Base-by-base conservation (phyloP, 2,329 filamentous ascomycete species). In the Colletotrichum australisinense region DNA sequence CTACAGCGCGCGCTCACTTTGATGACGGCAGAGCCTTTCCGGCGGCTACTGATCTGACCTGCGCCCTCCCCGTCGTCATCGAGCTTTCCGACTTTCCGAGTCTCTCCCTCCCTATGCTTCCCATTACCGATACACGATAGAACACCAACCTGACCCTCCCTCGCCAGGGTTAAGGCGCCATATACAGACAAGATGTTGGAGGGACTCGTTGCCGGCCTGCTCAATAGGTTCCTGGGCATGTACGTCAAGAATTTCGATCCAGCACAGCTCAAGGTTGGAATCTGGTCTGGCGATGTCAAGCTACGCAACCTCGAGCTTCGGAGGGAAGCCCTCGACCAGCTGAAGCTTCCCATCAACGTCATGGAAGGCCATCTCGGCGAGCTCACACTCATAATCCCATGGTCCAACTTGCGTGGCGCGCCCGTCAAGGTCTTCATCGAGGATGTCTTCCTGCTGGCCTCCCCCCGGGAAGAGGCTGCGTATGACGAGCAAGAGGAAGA, bases 161-260 rank as follows among this genome's bases (percentile, higher is more conserved):
- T 73, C 63, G 91, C 92, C 93, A 81, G 93, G 93, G 91, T 93
- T 80, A 95, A 90, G 93, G 88, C 91, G 87, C 81, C 81, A 22
- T 19, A 83, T 78, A 79, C 83, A 83, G 83, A 86, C 88, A 88
- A 83, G 80, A 99, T 99, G 97, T 91, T 99, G 86, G 97, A 99
- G 90, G 94, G 95, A 78, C 89, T 99, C 78, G 97, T 98, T 76
- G 95, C 97, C 79, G 97, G 96, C 85, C 89, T 99, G 88, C 93
- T 99, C 79, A 99, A 99, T 88, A 94, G 97, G 87, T 98, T 99
- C 86, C 87, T 99, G 91, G 97, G 97, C 89, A 98, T 98, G 93
- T 99, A 99, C 84, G 96, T 99, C 84, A 95, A 97, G 89, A 98
- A 99, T 85, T 99, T 99, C 83, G 97, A 99, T 84, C 95, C 97